Percentiles rank a stretch among this genome's conserved stretches.
phyloP scores from a whole-genome alignment of 371 early-diverging fungal genomes.

The Choanephora cucurbitarum region DNA sequence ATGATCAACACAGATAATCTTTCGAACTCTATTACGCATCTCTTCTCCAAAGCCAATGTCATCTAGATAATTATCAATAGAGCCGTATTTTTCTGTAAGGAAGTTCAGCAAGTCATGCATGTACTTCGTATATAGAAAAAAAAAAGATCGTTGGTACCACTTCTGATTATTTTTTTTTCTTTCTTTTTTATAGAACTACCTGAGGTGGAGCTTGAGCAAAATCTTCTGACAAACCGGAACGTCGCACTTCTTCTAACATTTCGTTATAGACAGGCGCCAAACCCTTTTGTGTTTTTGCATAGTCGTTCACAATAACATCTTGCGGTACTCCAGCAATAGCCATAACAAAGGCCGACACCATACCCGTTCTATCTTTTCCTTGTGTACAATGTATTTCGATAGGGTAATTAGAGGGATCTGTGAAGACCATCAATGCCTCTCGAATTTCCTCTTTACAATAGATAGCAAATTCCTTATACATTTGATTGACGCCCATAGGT shows the following conservation, averaged over 20 bases:
- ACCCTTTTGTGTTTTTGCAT: slow-evolving; percentile 58
- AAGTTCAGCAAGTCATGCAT: slow-evolving; percentile 36
- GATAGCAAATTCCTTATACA: slow-evolving; percentile 61
- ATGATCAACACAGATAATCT: slow-evolving; percentile 34
- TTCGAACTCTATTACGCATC: slow-evolving; percentile 35
- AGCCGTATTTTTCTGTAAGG: slow-evolving; percentile 35
- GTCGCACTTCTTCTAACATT: slow-evolving; percentile 54
- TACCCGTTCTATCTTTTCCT: slow-evolving; percentile 81
- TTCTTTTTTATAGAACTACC: slow-evolving; percentile 20
- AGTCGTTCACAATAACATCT: slow-evolving; percentile 65
- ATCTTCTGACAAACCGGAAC: slow-evolving; percentile 52
- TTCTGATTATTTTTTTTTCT: not conserved
- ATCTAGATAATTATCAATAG: slow-evolving; percentile 33
- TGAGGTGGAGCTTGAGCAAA: slow-evolving; percentile 61
- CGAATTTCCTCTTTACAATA: slow-evolving; percentile 57
- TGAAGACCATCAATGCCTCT: slow-evolving; percentile 54
- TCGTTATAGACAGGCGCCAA: slow-evolving; percentile 46
- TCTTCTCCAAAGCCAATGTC: slow-evolving; percentile 35
- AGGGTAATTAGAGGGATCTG: slow-evolving; percentile 62
- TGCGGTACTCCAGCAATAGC: slow-evolving; percentile 61
- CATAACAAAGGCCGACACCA: slow-evolving; percentile 62
- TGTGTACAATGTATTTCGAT: slow-evolving; percentile 79
- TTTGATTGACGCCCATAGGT: slow-evolving; percentile 58
- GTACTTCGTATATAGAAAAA: slow-evolving; percentile 17
- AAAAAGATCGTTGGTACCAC: not conserved